Evolutionary conservation across 306 rosid species (phyloP).

Genomic region (Ammopiptanthus mongolicus): DNA sequence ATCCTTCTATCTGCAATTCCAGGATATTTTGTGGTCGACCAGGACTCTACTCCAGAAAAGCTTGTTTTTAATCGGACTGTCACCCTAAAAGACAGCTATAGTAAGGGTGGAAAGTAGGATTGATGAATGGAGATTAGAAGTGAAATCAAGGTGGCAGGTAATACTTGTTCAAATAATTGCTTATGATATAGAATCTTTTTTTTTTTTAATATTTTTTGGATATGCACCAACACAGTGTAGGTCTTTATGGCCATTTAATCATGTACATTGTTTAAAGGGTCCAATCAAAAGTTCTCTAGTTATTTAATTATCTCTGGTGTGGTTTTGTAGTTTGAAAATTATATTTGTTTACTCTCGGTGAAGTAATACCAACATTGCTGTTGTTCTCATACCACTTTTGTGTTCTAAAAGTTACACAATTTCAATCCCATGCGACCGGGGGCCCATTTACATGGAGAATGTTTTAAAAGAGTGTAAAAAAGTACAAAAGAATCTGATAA

Average conservation of each 20-base stretch:
- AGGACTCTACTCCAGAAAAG: conserved; percentile 73
- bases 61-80: conserved; percentile 88
- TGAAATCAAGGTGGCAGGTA: conserved; percentile 7
- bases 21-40: conserved; percentile 92
- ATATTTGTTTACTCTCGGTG: neutral
- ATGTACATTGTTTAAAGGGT: conserved; percentile 13
- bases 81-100: conserved; percentile 67
- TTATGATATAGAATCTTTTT: neutral
- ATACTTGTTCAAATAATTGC: conserved; percentile 4
- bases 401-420: neutral
- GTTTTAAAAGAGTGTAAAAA: neutral
- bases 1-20: conserved; percentile 24
- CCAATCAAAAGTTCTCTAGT: neutral
- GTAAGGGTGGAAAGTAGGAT: conserved; percentile 67
- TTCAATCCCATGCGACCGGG: neutral
- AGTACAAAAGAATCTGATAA: no score
- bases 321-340: conserved; percentile 20
- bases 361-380: neutral
- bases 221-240: neutral
- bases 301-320: neutral
- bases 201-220: neutral
- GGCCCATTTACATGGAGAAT: neutral
- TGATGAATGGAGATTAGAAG: neutral
- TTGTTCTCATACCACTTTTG: neutral
- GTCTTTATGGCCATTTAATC: neutral